A percentile compares a stretch with the other conserved stretches of the same genome.
phyloP scores from a whole-genome alignment of 306 rosid genomes.

The Delonix regia region DNA sequence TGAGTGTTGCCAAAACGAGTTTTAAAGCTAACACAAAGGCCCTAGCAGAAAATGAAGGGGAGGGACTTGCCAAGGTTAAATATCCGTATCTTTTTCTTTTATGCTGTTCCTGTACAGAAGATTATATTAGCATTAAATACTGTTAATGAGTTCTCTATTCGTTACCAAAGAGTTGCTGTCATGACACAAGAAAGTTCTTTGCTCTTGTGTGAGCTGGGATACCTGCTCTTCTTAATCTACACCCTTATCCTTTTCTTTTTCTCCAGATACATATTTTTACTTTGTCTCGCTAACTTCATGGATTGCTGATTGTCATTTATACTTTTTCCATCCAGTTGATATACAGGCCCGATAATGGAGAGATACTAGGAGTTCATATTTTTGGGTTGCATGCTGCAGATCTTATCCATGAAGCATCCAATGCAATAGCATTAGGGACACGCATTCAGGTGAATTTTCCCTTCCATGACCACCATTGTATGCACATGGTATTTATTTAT shows the following conservation, averaged over 20 bases:
- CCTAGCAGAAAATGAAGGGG: conserved; percentile 87
- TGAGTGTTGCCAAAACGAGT: conserved; percentile 75
- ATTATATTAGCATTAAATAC: neutral
- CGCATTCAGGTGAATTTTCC: conserved; percentile 74
- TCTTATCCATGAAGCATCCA: conserved; percentile 98
- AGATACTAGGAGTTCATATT: conserved; percentile 95
- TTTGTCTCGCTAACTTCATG: neutral
- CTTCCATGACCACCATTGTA: neutral
- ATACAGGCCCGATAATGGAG: conserved; percentile 98
- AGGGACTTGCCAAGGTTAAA: conserved; percentile 78
- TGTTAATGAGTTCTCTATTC: neutral
- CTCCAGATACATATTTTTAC: neutral
- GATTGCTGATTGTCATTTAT: conserved; percentile 32
- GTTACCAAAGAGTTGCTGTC: neutral
- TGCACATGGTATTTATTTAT: neutral
- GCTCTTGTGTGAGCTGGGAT: neutral
- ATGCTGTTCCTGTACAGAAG: neutral
- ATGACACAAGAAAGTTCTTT: neutral
- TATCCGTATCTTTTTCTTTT: conserved; percentile 10
- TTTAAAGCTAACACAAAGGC: conserved; percentile 93
- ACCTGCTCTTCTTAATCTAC: neutral
- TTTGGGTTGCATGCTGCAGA: conserved; percentile 99
- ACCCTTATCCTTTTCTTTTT: neutral
- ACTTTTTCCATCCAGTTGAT: conserved; percentile 67
- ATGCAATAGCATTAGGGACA: conserved; percentile 91